Conservation (phyloP, 176 grass and related monocot species). For the Pharus latifolius region DNA sequence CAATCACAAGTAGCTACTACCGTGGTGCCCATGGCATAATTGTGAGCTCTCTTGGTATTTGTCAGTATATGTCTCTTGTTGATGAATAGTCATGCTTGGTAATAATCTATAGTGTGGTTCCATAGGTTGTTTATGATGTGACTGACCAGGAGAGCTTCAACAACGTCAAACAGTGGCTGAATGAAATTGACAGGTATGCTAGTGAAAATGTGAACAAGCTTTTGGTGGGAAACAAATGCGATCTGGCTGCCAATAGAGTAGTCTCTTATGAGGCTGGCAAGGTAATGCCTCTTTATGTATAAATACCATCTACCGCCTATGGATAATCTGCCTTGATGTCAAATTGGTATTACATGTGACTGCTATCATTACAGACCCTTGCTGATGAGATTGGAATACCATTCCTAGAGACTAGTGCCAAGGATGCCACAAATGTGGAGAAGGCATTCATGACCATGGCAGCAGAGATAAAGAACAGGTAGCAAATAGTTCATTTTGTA, state of each 20-base stretch:
- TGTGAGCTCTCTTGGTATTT: conserved; percentile 19
- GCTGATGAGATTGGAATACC: conserved; percentile 71
- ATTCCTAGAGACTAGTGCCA: conserved; percentile 69
- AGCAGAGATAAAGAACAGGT: conserved; percentile 60
- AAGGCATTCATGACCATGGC: conserved; percentile 74
- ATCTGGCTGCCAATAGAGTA: conserved; percentile 42
- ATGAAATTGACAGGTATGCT: conserved; percentile 64
- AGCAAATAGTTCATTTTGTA: background rate
- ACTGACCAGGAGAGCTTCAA: conserved; percentile 74
- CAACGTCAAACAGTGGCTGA: conserved; percentile 72
- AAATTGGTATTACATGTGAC: background rate
- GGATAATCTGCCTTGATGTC: background rate
- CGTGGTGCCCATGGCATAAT: conserved; percentile 71
- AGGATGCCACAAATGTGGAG: conserved; percentile 72
- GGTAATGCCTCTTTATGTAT: conserved; percentile 12
- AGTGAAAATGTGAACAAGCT: conserved; percentile 78
- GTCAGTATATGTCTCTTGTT: background rate
- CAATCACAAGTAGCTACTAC: conserved; percentile 74
- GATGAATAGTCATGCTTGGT: background rate
- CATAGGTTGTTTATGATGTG: conserved; percentile 68
- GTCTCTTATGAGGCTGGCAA: conserved; percentile 57
- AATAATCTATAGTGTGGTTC: background rate
- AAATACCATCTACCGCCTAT: background rate
- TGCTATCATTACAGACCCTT: conserved; percentile 20
- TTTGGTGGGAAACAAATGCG: conserved; percentile 64